Conservation (phyloP, 805 yeast species). For the Monosporozyma aerobia region DNA sequence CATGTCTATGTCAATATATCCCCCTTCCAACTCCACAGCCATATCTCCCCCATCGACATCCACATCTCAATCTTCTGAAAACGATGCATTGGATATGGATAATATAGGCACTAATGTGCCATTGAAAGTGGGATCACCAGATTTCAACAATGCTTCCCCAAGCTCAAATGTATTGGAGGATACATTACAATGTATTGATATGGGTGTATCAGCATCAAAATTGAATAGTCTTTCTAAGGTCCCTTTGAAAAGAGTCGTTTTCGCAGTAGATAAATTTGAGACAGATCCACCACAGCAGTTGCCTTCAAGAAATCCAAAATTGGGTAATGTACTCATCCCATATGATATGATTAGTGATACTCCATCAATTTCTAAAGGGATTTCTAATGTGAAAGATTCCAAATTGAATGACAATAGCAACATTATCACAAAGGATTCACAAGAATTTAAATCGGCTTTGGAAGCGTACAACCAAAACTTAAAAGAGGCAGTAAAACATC, state of each 20-base stretch:
- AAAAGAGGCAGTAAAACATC: slow-evolving; percentile 60
- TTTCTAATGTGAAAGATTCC: slow-evolving; percentile 37
- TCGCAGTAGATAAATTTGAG: slow-evolving; percentile 63
- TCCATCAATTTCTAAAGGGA: slow-evolving; percentile 61
- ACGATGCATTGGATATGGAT: not conserved
- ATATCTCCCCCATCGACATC: not conserved
- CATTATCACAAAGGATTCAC: slow-evolving; percentile 28
- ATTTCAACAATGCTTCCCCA: not conserved
- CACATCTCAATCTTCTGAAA: not conserved
- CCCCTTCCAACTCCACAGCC: not conserved
- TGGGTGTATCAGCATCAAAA: not conserved
- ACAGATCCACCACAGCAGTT: slow-evolving; percentile 91
- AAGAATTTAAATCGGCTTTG: slow-evolving; percentile 46
- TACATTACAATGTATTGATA: not conserved
- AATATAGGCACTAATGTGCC: not conserved
- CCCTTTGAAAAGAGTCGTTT: slow-evolving; percentile 55
- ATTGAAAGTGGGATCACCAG: slow-evolving; percentile 1
- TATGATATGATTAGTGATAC: slow-evolving; percentile 53
- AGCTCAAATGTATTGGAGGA: not conserved
- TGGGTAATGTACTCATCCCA: slow-evolving; percentile 67
- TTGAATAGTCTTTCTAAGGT: slow-evolving; percentile 7
- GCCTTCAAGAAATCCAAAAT: slow-evolving; percentile 74
- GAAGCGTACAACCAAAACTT: slow-evolving; percentile 47
- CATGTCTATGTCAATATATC: not conserved
- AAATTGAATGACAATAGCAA: slow-evolving; percentile 10